Evolutionary conservation across 1,139 yeast genomes (phyloP), one percentile per base, ranked within the genome.

Genomic region (Geotrichum aggregatum): DNA sequence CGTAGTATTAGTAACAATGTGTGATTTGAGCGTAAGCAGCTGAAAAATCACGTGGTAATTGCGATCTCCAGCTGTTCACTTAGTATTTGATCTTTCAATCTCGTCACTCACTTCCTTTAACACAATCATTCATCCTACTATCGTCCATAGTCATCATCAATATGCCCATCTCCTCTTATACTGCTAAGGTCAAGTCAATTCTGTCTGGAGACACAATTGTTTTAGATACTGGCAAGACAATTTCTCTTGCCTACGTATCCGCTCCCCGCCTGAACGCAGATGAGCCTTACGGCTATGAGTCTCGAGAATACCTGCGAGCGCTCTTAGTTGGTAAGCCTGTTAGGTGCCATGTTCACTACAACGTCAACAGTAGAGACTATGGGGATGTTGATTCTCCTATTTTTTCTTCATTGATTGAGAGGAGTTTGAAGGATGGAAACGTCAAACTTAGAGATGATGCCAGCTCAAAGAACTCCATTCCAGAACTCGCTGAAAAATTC

Each of bases 161-260:
- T 14, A 50, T 44, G 47, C 49, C 50, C 21, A 38, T 44, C 22
- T 42, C 54, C 8, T 30, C 54, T 48, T 43, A 44, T 54, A 22
- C 24, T 40, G 53, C 53, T 26, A 63, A 63, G 50, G 92, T 86
- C 52, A 84, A 84, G 65, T 76, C 81, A 49, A 87, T 85, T 24
- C 67, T 83, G 43, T 83, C 87, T 49, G 89, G 87, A 3, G 94
- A 86, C 69, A 81, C 91, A n/a, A 64, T 86, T 46, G 78, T 84
- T 40, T 75, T 86, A 36, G 66, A 76, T 46, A 79, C 82, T 38
- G 94, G 85, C 66, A 74, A 87, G 60, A 66, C 76, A 38, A 71
- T 86, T 54, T 77, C 88, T 1, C 76, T 85, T 59, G 84, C 87
- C 7, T 76, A 78, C 61, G 79, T 85, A 44, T 75, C 81, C 56